Evolutionary conservation across 768 basidiomycete species (phyloP).

Genomic region (Auricularia heimuer): DNA sequence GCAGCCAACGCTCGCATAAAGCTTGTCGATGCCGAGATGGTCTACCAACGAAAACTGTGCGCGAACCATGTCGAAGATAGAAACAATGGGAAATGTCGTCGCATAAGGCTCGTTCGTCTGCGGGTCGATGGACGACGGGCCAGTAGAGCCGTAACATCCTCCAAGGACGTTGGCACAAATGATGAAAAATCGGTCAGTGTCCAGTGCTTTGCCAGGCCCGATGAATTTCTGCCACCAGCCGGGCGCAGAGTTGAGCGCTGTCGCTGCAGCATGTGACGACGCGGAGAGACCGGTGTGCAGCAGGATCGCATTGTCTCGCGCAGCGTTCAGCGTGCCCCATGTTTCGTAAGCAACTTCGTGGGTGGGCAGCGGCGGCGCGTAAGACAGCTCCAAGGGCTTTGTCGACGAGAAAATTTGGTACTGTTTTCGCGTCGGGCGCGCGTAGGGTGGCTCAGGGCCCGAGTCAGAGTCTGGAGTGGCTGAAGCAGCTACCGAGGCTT

Average conservation of each 20-base stretch:
- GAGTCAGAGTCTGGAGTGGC: slow-evolving; percentile 26
- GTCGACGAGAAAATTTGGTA: slow-evolving; percentile 63
- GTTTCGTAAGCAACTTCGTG: slow-evolving; percentile 95
- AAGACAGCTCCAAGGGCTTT: slow-evolving; percentile 54
- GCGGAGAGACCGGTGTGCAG: slow-evolving; percentile 95
- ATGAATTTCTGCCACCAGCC: slow-evolving; percentile 99
- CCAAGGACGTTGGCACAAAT: slow-evolving; percentile 96
- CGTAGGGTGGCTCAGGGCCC: slow-evolving; percentile 78
- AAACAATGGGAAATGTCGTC: slow-evolving; percentile 83
- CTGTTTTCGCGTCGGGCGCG: slow-evolving; percentile 62
- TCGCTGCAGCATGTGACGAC: slow-evolving; percentile 88
- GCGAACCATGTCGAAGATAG: slow-evolving; percentile 94
- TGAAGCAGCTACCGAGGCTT: slow-evolving; percentile 20
- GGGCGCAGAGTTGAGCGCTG: slow-evolving; percentile 59
- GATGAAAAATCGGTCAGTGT: slow-evolving; percentile 86
- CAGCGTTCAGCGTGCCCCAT: slow-evolving; percentile 81
- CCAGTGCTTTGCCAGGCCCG: slow-evolving; percentile 86
- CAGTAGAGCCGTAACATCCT: slow-evolving; percentile 96
- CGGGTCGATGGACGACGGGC: slow-evolving; percentile 78
- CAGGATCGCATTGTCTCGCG: slow-evolving; percentile 80
- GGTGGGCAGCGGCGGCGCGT: slow-evolving; percentile 47
- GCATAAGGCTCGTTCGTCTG: slow-evolving; percentile 64
- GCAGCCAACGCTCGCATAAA: slow-evolving; percentile 89
- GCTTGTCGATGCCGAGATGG: slow-evolving; percentile 66
- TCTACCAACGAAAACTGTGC: slow-evolving; percentile 87